Evolutionary conservation across 768 basidiomycete species (phyloP), one percentile per base, ranked within the genome.

Genomic region (Leccinum boreale): DNA sequence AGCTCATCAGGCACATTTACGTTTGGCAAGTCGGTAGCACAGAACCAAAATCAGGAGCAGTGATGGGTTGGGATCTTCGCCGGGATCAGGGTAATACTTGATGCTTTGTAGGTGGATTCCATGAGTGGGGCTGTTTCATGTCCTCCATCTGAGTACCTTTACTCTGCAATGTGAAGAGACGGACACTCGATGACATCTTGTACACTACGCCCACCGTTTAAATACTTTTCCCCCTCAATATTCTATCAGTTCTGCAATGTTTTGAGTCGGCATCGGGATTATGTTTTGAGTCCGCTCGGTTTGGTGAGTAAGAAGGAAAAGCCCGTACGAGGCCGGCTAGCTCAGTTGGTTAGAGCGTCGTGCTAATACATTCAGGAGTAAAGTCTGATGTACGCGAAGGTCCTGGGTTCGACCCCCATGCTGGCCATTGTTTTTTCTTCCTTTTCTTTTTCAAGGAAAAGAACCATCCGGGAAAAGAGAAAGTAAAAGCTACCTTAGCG

Each of bases 341-440:
- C 88, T 90, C 88, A 90, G 89, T 78, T 89, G 88, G 88, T 90
- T 89, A 89, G 88, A 89, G 88, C 87, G 87, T 88, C 83, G 87
- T 87, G 84, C 87, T 89, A 89, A 67, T 73, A 71, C 62, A 50
- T 15, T 17, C n/a, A 24, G 26, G 7, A 21, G 14, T 1, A 2
- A 33, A 28, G 8, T 42, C 57, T 19, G 12, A 24, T 61, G 49
- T 62, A 63, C 62, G 62, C 62, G 72, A 72, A 74, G 73, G 71
- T 75, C 74, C 71, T 72, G 73, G 73, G 74, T 75, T 74, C 73
- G 73, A 75, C 62, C 71, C 73, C 73, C 73, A 69, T 73, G 71
- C 62, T 72, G 73, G 73, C 74, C 73, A 74, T 46, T 23, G 26
- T 44, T 62, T 61, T 54, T 56, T 62, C 3, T 8, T n/a, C 2